Conservation (phyloP, 139 green algal species). For the Edaphochlamys debaryana region DNA sequence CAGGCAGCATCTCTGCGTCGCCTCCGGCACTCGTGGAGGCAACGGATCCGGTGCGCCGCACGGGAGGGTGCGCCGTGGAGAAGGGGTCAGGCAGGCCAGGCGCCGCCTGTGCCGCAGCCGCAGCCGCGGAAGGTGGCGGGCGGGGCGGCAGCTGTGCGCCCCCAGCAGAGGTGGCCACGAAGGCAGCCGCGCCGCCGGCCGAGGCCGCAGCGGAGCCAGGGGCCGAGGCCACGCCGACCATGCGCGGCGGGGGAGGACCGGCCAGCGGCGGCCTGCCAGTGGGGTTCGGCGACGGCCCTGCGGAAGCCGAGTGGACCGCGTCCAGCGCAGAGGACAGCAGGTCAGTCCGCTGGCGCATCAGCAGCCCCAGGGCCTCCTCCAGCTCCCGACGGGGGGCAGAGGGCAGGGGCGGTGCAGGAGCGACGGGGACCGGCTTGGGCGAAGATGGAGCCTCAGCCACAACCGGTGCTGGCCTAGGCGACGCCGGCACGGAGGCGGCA, state of each 20-base stretch:
- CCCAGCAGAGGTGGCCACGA: background rate
- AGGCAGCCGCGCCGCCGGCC: background rate
- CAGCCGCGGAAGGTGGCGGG: background rate
- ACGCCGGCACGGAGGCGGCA: too few relatives aligned
- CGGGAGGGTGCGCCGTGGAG: background rate
- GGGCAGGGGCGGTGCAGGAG: background rate
- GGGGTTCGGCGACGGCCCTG: background rate
- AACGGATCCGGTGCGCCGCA: background rate
- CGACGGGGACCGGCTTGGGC: too few relatives aligned
- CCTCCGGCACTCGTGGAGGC: background rate
- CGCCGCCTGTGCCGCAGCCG: background rate
- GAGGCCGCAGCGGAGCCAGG: background rate
- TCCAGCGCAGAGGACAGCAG: background rate
- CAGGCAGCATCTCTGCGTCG: background rate
- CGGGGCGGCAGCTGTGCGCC: background rate
- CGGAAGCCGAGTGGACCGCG: background rate
- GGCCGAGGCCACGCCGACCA: background rate
- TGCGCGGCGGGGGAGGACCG: background rate
- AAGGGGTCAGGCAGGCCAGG: background rate
- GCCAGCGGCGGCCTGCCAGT: too few relatives aligned
- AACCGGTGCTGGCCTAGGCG: too few relatives aligned
- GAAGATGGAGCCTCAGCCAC: too few relatives aligned
- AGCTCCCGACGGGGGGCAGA: background rate
- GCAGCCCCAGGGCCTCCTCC: background rate
- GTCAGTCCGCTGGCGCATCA: too few relatives aligned